These are phyloP conservation scores for Coccomyxa sp. DNA, from an alignment of 139 green algal species.

Conservation along the genomic window DNA sequence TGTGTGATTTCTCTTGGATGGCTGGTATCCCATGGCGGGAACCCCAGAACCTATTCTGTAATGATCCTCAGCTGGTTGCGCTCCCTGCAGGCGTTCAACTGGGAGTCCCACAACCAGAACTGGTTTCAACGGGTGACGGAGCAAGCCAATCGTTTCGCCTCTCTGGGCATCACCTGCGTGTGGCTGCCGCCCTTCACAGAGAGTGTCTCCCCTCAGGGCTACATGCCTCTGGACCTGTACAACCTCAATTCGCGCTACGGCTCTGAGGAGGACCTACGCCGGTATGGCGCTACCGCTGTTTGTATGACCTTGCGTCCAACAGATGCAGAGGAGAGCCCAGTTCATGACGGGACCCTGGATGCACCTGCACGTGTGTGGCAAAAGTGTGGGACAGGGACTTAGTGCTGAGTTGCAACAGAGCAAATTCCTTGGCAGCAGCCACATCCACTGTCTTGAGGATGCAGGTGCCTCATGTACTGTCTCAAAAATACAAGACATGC, in stretches of 20 bases:
- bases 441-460: background rate
- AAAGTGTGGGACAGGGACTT: background rate
- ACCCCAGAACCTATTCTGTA: no score
- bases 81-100: slow-evolving; percentile 27
- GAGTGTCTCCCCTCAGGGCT: slow-evolving; percentile 75
- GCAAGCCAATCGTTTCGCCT: slow-evolving; percentile 4
- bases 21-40: no score
- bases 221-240: slow-evolving; percentile 81
- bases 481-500: no score
- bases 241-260: slow-evolving; percentile 70
- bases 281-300: no score
- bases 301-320: background rate
- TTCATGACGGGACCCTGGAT: background rate
- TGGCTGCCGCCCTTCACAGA: slow-evolving; percentile 83
- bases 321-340: background rate
- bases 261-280: slow-evolving; percentile 52
- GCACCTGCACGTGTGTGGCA: background rate
- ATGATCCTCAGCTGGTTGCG: no score
- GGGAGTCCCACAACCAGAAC: slow-evolving; percentile 8
- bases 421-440: background rate
- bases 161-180: slow-evolving; percentile 56
- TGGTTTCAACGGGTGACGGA: slow-evolving; percentile 2
- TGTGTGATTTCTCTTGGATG: no score
- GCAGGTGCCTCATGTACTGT: background rate
- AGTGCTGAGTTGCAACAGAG: background rate